Conservation (phyloP, 228 moss, liverwort and hornwort genomes). For the Sphagnum magellanicum region DNA sequence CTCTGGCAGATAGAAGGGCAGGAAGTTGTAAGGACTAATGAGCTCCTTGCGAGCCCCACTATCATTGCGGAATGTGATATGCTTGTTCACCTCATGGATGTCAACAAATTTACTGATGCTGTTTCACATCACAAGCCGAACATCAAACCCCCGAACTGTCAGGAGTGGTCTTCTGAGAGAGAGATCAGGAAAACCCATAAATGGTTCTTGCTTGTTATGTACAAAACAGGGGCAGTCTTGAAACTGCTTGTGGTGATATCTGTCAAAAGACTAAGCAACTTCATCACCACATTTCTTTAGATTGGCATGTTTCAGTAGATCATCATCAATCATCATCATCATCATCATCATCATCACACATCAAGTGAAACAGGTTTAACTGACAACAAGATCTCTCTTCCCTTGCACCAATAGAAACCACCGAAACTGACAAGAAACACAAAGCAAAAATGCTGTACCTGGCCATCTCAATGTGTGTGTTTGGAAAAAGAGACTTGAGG, state of each 20-base stretch:
- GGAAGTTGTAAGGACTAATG: conserved; percentile 83
- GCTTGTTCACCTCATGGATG: conserved; percentile 54
- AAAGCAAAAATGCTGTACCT: conserved; percentile 12
- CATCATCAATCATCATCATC: too few species aligned
- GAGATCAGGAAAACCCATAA: neutral
- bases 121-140: neutral
- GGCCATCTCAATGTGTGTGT: conserved; percentile 48
- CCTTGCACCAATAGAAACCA: too few species aligned
- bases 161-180: neutral
- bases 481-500: conserved; percentile 41
- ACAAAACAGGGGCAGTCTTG: neutral
- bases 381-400: too few species aligned
- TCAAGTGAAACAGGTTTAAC: too few species aligned
- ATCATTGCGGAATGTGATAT: conserved; percentile 59
- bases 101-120: conserved; percentile 56
- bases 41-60: conserved; percentile 79
- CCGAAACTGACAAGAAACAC: too few species aligned
- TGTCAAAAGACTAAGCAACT: neutral
- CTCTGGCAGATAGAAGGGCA: conserved; percentile 70
- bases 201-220: neutral
- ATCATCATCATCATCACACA: too few species aligned
- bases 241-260: neutral
- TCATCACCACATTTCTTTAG: neutral
- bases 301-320: too few species aligned
- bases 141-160: neutral